These are phyloP conservation scores for Apiospora sp. DNA, from an alignment of 2,329 filamentous ascomycete genomes.

Conservation along the genomic window DNA sequence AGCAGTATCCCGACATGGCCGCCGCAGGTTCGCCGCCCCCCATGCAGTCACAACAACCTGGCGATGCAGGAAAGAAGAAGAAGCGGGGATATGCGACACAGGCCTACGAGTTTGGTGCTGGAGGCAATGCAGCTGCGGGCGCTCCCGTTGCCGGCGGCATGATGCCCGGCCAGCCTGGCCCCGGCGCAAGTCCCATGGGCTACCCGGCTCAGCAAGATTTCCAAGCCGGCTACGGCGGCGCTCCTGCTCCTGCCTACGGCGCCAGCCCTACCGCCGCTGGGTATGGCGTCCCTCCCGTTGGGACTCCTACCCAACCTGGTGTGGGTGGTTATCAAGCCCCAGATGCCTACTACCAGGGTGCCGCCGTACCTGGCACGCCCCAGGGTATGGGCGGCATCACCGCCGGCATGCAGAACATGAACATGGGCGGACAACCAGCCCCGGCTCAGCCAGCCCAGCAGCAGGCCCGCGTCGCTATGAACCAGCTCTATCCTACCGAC, in stretches of 20 bases:
- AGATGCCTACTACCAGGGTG: slow-evolving; percentile 69
- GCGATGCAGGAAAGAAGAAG: slow-evolving; percentile 74
- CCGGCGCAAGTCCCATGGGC: slow-evolving; percentile 38
- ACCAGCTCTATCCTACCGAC: slow-evolving; percentile 92
- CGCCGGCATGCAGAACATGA: slow-evolving; percentile 59
- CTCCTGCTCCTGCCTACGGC: slow-evolving; percentile 48
- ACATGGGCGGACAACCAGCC: slow-evolving; percentile 69
- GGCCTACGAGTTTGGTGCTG: slow-evolving; percentile 90
- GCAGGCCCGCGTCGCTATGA: slow-evolving; percentile 65
- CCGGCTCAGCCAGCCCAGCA: slow-evolving; percentile 53
- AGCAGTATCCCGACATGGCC: slow-evolving; percentile 45
- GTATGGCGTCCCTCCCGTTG: slow-evolving; percentile 54
- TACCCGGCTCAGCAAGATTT: slow-evolving; percentile 61
- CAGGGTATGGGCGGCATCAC: slow-evolving; percentile 72
- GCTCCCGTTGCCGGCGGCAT: slow-evolving; percentile 50
- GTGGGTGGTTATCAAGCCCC: slow-evolving; percentile 73
- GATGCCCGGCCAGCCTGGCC: slow-evolving; percentile 47
- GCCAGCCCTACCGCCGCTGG: slow-evolving; percentile 45
- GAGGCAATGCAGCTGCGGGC: slow-evolving; percentile 75
- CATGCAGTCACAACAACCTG: slow-evolving; percentile 42
- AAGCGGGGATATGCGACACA: slow-evolving; percentile 94
- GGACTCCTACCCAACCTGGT: slow-evolving; percentile 49
- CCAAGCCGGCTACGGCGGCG: slow-evolving; percentile 44
- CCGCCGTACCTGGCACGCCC: slow-evolving; percentile 50
- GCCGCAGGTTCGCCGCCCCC: slow-evolving; percentile 46